A percentile compares a stretch with the other conserved stretches of the same genome.
These are phyloP conservation scores for Cryomyces minteri DNA, from an alignment of 495 filamentous ascomycete species.

Conservation along the genomic window DNA sequence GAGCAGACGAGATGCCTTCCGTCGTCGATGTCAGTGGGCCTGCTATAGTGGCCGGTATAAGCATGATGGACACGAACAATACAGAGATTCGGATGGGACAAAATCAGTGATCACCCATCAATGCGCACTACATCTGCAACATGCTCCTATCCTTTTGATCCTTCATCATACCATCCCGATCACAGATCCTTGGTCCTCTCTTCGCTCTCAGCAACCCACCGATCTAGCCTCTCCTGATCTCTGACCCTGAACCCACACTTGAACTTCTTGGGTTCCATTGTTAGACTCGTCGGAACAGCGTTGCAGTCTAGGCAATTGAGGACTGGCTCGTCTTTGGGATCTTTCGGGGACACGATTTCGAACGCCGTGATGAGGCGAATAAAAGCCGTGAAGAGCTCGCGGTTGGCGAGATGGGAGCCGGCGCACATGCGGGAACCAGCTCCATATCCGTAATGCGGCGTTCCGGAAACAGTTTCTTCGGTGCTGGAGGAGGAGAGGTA, in stretches of 20 bases:
- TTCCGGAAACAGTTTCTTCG: constrained; percentile 31
- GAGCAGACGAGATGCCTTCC: background rate
- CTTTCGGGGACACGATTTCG: constrained; percentile 29
- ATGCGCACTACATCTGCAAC: background rate
- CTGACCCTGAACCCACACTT: constrained; percentile 29
- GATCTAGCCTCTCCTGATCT: constrained; percentile 27
- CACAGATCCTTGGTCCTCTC: constrained; percentile 31
- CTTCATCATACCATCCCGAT: background rate
- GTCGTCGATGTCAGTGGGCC: too few relatives aligned
- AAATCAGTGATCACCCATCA: background rate
- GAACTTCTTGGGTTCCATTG: constrained; percentile 54
- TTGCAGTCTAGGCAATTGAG: constrained; percentile 46
- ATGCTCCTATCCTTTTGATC: background rate
- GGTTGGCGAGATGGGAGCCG: constrained; percentile 50
- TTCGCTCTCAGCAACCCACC: constrained; percentile 28
- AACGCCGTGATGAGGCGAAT: constrained; percentile 51
- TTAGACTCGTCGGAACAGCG: constrained; percentile 41
- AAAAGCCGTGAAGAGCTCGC: constrained; percentile 50
- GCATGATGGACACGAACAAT: background rate
- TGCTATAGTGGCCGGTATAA: background rate
- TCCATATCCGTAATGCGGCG: constrained; percentile 52
- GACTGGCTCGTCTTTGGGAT: constrained; percentile 32
- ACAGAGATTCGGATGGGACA: background rate
- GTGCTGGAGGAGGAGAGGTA: constrained; percentile 32
- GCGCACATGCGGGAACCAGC: constrained; percentile 55